Evolutionary conservation across 2,329 filamentous ascomycete genomes (phyloP).

Genomic region (Alternaria ventricosa): DNA sequence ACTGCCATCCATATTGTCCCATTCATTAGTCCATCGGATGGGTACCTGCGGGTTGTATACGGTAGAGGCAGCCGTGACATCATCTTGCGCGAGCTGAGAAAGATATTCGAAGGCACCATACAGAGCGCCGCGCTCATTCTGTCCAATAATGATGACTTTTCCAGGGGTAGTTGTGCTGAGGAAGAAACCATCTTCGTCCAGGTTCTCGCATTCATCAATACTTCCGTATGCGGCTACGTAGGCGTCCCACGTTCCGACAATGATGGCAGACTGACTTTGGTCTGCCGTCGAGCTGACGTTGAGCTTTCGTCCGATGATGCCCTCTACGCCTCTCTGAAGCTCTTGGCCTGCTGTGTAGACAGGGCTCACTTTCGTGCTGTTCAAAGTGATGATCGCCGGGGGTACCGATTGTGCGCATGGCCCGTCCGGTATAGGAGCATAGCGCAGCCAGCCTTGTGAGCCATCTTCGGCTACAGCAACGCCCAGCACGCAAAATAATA

Average conservation of each 20-base stretch:
- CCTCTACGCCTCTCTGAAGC: conserved; percentile 62
- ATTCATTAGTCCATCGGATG: conserved; percentile 75
- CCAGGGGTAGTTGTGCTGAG: conserved; percentile 56
- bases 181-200: conserved; percentile 68
- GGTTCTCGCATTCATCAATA: conserved; percentile 44
- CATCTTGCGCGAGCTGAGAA: conserved; percentile 67
- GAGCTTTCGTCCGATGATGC: conserved; percentile 62
- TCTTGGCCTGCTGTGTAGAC: conserved; percentile 67
- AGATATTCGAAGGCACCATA: conserved; percentile 75
- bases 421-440: conserved; percentile 60
- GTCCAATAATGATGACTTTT: conserved; percentile 65
- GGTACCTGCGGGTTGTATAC: conserved; percentile 64
- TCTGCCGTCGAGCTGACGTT: conserved; percentile 38
- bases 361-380: conserved; percentile 61
- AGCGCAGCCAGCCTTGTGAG: conserved; percentile 68
- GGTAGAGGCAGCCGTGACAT: conserved; percentile 57
- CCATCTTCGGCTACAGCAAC: conserved; percentile 62
- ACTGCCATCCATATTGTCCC: conserved; percentile 73
- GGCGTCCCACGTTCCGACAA: conserved; percentile 58
- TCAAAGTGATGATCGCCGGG: conserved; percentile 60
- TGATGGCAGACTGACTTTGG: conserved; percentile 45
- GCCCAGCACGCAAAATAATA: background rate
- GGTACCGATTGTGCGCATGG: conserved; percentile 54
- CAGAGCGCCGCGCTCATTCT: conserved; percentile 70
- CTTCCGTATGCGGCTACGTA: conserved; percentile 50